These are phyloP conservation scores for Starmerella vaccinii DNA, from an alignment of 805 yeast genomes.

Conservation along the genomic window DNA sequence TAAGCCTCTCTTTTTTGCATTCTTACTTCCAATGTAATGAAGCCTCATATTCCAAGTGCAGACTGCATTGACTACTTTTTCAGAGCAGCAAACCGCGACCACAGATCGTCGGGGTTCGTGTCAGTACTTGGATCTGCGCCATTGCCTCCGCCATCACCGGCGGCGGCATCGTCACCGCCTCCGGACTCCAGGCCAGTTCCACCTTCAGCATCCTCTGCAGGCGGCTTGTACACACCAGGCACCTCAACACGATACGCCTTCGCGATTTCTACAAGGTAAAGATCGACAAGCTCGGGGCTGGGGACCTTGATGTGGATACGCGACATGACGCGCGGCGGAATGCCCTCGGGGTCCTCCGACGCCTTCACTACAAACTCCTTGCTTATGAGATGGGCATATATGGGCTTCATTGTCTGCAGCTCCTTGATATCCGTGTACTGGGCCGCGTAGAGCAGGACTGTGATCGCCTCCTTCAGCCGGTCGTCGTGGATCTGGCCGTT, in stretches of 20 bases:
- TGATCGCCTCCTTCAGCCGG: slow-evolving; percentile 58
- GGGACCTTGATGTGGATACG: slow-evolving; percentile 65
- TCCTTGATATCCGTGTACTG: slow-evolving; percentile 71
- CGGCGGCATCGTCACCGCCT: not conserved
- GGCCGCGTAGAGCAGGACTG: slow-evolving; percentile 57
- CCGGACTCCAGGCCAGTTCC: not conserved
- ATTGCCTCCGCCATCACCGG: too few relatives aligned
- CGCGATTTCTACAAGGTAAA: slow-evolving; percentile 73
- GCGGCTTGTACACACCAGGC: slow-evolving; percentile 37
- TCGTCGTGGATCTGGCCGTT: slow-evolving; percentile 19
- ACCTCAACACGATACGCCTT: slow-evolving; percentile 67
- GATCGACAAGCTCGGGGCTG: slow-evolving; percentile 47
- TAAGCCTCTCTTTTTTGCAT: too few relatives aligned
- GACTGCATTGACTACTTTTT: too few relatives aligned
- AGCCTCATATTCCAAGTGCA: too few relatives aligned
- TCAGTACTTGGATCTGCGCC: too few relatives aligned
- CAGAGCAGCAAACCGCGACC: slow-evolving; percentile 26
- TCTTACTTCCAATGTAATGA: too few relatives aligned
- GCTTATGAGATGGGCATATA: slow-evolving; percentile 55
- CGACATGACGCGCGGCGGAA: slow-evolving; percentile 57
- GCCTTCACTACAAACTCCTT: slow-evolving; percentile 52
- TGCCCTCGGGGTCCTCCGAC: slow-evolving; percentile 41
- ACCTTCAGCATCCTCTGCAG: slow-evolving; percentile 3
- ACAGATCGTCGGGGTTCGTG: slow-evolving; percentile 20
- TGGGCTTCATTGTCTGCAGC: slow-evolving; percentile 47